Conservation (phyloP, 768 basidiomycete species). For the Naematelia aurantialba region DNA sequence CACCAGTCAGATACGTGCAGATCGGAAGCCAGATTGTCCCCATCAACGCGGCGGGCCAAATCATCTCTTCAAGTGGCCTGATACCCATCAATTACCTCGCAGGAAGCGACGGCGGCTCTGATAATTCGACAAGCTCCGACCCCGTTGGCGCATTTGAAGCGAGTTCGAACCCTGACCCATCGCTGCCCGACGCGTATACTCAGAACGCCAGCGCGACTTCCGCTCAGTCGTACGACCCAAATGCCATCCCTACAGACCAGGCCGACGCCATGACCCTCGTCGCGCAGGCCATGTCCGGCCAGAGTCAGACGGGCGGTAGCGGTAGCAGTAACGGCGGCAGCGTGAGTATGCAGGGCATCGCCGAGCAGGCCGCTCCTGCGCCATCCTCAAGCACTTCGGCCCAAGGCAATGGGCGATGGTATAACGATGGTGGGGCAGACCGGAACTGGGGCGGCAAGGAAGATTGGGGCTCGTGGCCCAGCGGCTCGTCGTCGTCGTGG, state of each 20-base stretch:
- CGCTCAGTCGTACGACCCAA: background rate
- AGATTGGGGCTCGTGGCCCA: too few species aligned
- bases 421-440: too few species aligned
- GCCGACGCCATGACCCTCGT: conserved; percentile 1
- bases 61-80: background rate
- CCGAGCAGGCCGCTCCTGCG: too few species aligned
- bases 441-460: too few species aligned
- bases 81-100: background rate
- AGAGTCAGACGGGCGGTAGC: background rate
- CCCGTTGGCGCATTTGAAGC: background rate
- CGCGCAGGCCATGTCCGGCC: background rate
- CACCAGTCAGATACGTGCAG: background rate
- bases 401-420: too few species aligned
- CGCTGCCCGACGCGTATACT: too few species aligned
- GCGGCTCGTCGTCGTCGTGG: too few species aligned
- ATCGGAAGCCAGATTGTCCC: background rate
- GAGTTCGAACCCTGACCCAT: too few species aligned
- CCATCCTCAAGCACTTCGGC: too few species aligned
- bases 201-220: background rate
- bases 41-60: background rate
- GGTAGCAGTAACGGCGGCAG: background rate
- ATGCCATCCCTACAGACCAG: background rate
- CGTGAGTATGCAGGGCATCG: background rate
- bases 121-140: background rate
- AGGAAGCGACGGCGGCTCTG: background rate